A percentile compares a stretch with the other conserved stretches of the same genome.
Evolutionary conservation across 805 yeast genomes (phyloP).

Genomic region (Candida verbasci): DNA sequence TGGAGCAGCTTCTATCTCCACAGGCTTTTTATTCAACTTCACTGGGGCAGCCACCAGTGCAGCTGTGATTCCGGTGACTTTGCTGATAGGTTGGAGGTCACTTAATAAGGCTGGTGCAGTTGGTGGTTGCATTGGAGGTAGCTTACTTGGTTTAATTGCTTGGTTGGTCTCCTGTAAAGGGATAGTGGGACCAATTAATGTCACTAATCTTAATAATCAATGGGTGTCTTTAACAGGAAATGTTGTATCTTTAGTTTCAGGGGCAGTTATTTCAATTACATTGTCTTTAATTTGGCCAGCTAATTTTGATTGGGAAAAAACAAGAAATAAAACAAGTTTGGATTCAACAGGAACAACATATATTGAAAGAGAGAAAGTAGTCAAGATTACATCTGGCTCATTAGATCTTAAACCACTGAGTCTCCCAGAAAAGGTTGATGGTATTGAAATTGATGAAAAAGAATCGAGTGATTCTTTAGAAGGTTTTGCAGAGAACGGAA

Average conservation of each 20-base stretch:
- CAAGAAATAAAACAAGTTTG: constrained; percentile 29
- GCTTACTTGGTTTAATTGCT: constrained; percentile 28
- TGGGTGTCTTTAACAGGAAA: constrained; percentile 43
- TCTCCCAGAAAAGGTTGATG: background rate
- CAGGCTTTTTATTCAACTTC: constrained; percentile 38
- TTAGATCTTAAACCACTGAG: no score
- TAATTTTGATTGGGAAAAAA: constrained; percentile 29
- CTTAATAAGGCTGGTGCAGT: constrained; percentile 34
- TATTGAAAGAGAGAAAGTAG: background rate
- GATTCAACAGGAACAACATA: no score
- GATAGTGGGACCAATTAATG: constrained; percentile 31
- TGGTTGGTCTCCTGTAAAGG: constrained; percentile 37
- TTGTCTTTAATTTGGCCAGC: constrained; percentile 34
- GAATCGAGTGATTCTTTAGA: no score
- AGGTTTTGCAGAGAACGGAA: no score
- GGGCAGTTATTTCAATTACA: constrained; percentile 29
- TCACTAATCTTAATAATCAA: constrained; percentile 25
- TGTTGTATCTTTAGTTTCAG: constrained; percentile 30
- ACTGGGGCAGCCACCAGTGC: constrained; percentile 22
- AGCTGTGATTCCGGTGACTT: constrained; percentile 21
- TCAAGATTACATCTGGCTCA: no score
- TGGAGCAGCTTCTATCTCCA: constrained; percentile 20
- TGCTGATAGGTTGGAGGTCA: constrained; percentile 25
- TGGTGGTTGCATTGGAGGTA: constrained; percentile 34
- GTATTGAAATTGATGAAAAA: constrained; percentile 1